Conservation (phyloP, 2,329 filamentous ascomycete species). For the Rhynchosporium secalis region DNA sequence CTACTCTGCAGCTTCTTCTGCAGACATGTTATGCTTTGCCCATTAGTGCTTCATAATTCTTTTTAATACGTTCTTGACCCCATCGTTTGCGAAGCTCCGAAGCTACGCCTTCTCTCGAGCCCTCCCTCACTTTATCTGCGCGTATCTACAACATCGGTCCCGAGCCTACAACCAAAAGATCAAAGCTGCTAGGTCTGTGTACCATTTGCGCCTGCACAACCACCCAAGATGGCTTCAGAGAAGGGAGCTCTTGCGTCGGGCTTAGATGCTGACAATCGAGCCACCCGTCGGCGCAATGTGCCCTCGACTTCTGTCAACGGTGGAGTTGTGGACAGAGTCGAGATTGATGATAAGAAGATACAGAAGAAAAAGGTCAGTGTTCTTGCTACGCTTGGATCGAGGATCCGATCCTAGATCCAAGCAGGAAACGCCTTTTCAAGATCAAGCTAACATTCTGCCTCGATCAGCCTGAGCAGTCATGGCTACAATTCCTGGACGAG, state of each 20-base stretch:
- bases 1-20: conserved; percentile 27
- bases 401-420: background rate
- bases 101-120: conserved; percentile 19
- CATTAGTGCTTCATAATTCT: conserved; percentile 30
- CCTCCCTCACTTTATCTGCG: conserved; percentile 10
- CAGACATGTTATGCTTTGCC: conserved; percentile 35
- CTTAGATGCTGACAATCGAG: conserved; percentile 55
- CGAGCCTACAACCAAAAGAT: background rate
- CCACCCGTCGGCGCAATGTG: conserved; percentile 56
- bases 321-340: conserved; percentile 39
- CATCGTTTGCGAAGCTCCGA: conserved; percentile 22
- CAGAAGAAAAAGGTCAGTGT: conserved; percentile 53
- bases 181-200: background rate
- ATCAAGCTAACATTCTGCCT: conserved; percentile 31
- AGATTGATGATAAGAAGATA: conserved; percentile 62
- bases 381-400: background rate
- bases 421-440: background rate
- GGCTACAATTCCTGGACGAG: conserved; percentile 63
- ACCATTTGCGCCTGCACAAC: conserved; percentile 6
- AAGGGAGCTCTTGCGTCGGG: conserved; percentile 60
- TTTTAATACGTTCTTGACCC: conserved; percentile 32
- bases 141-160: background rate
- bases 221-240: conserved; percentile 41
- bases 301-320: conserved; percentile 44
- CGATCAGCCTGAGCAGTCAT: conserved; percentile 50